Evolutionary conservation across 176 grass and related monocot species (phyloP), one percentile per base, ranked within the genome.

Genomic region (Guadua angustifolia): DNA sequence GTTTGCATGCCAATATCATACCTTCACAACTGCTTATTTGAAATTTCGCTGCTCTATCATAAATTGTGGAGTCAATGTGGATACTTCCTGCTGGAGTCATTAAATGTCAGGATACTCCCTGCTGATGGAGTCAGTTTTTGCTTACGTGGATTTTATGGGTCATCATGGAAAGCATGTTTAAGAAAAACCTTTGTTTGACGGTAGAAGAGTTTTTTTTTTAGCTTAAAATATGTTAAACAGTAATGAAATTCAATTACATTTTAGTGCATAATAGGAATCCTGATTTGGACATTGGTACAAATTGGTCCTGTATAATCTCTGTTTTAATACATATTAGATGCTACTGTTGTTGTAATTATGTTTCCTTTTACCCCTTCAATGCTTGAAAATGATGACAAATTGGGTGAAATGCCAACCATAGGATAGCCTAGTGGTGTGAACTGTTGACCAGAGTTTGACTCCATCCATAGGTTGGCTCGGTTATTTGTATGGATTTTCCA

Each of bases 191-290:
- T 0, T 42, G 16, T 9, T 36, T 49, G 12, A 46, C 40, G 10
- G 2, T 51, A 7, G 18, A 55, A 3, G 26, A 42, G 29, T 29
- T 29, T 29, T 25, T 29, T 29, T 25, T 26, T 75, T 67, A 24
- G 9, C 12, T 72, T 50, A 50, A 25, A 46, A 3, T 77, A 15
- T 6, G 22, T 76, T 55, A 56, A 45, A 16, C 42, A 4, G 7
- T 53, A 52, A 7, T 73, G 33, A 26, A 57, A n/a, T 81, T 57
- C 55, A 69, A 26, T 81, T 44, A 73, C 51, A 73, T 26, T 19
- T 10, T 33, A 3, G n/a, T 47, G 43, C 43, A 49, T 49, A 17
- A 2, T 72, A 47, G 43, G 0, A 25, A 71, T 22, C 45, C 22
- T 72, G 21, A 24, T 49, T 71, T 46, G 38, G 36, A 17, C n/a